These are phyloP conservation scores for Apodospora peruviana DNA, from an alignment of 495 filamentous ascomycete species.

Conservation along the genomic window DNA sequence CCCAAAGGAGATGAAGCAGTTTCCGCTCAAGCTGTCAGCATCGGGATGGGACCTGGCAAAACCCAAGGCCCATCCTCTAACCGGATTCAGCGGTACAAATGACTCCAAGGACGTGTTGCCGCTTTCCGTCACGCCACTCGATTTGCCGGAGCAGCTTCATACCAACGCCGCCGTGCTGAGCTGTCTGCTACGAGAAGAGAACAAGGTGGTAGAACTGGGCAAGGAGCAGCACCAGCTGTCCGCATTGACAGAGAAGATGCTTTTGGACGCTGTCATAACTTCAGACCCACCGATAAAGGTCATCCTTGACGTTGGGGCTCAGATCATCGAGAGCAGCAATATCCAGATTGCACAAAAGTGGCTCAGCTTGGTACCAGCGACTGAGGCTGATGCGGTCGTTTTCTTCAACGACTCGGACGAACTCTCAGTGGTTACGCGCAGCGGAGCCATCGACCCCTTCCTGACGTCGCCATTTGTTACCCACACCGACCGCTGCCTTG, in stretches of 20 bases:
- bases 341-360: constrained; percentile 44
- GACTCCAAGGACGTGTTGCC: constrained; percentile 57
- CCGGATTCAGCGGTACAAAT: constrained; percentile 71
- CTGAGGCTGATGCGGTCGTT: constrained; percentile 41
- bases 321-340: constrained; percentile 62
- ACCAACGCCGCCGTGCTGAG: constrained; percentile 62
- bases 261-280: constrained; percentile 41
- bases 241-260: constrained; percentile 29
- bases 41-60: constrained; percentile 66
- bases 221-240: constrained; percentile 5
- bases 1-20: constrained; percentile 58
- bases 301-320: constrained; percentile 70
- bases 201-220: constrained; percentile 32
- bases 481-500: constrained; percentile 56
- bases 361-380: constrained; percentile 26
- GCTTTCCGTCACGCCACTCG: constrained; percentile 47
- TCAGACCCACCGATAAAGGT: constrained; percentile 45
- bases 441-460: constrained; percentile 44
- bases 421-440: constrained; percentile 36
- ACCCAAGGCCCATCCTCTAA: constrained; percentile 43
- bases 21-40: constrained; percentile 57
- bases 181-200: constrained; percentile 52
- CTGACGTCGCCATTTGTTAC: constrained; percentile 54
- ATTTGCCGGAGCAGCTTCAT: constrained; percentile 50
- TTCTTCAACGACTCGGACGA: constrained; percentile 51